Percentiles rank a stretch among this genome's conserved stretches.
Conservation (phyloP, 768 basidiomycete genomes). For the Hirschioporus abietinus region DNA sequence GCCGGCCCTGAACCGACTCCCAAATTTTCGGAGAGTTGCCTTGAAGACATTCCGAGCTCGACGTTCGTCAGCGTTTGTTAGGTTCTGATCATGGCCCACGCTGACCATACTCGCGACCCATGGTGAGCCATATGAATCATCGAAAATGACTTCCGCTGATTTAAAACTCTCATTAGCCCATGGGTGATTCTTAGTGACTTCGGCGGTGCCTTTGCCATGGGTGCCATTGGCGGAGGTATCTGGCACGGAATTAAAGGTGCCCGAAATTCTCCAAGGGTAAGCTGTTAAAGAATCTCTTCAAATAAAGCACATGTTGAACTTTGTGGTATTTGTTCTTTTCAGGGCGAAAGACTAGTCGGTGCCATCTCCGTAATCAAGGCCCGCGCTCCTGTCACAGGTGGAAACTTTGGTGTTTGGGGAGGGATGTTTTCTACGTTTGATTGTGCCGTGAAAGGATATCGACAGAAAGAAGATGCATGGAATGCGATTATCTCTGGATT, state of each 20-base stretch:
- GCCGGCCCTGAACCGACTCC: conserved; percentile 27
- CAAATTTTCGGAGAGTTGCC: conserved; percentile 1
- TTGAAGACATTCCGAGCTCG: conserved; percentile 3
- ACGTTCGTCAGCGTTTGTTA: conserved; percentile 13
- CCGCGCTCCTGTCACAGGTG: conserved; percentile 95
- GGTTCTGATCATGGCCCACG: conserved; percentile 61
- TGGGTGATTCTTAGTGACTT: conserved; percentile 99
- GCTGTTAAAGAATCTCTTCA: conserved; percentile 21
- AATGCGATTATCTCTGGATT: conserved; percentile 98
- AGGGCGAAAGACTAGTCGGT: conserved; percentile 94
- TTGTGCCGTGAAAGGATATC: conserved; percentile 94
- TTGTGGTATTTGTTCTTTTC: conserved; percentile 1
- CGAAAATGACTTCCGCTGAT: neutral
- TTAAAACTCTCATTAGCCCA: conserved; percentile 49
- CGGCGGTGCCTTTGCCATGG: conserved; percentile 97
- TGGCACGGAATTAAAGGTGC: conserved; percentile 99
- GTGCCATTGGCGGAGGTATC: conserved; percentile 94
- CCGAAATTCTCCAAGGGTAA: conserved; percentile 88
- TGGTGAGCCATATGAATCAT: conserved; percentile 47
- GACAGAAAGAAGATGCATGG: conserved; percentile 98
- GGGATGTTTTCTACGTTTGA: conserved; percentile 99
- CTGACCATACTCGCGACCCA: conserved; percentile 91
- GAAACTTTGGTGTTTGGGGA: conserved; percentile 94
- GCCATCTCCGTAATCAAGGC: conserved; percentile 97
- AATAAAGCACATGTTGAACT: neutral